Evolutionary conservation across 208 protist genomes (phyloP).

Genomic region (Herpetomonas samuelpessoai): DNA sequence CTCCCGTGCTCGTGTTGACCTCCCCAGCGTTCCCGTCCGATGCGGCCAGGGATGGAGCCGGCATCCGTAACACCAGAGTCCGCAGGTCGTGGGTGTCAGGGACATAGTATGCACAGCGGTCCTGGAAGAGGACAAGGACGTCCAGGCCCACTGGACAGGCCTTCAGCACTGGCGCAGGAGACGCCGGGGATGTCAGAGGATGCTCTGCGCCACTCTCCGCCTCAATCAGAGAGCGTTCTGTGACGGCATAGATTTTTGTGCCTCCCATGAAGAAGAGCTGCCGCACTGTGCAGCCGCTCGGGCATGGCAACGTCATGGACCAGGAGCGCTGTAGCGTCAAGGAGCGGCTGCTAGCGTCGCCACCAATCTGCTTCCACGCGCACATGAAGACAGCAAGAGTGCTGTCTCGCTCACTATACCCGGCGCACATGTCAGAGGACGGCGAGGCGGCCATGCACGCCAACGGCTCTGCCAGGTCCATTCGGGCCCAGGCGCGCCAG

Average conservation of each 20-base stretch:
- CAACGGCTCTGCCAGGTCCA: background rate
- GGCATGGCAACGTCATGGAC: background rate
- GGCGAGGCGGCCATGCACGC: background rate
- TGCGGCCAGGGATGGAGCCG: background rate
- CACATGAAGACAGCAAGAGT: constrained; percentile 5
- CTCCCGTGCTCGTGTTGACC: background rate
- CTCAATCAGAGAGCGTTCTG: background rate
- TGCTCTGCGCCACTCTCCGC: background rate
- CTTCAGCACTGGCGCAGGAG: background rate
- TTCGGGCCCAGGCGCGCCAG: constrained; percentile 5
- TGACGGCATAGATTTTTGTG: background rate
- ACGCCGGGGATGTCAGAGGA: background rate
- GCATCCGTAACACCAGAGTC: background rate
- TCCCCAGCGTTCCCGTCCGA: background rate
- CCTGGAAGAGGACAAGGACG: constrained; percentile 2
- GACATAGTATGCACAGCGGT: constrained; percentile 6
- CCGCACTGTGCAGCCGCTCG: no score
- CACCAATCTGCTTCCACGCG: background rate
- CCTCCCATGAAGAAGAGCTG: background rate
- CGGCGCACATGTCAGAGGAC: constrained; percentile 7
- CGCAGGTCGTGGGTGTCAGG: constrained; percentile 2
- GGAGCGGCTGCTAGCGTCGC: background rate
- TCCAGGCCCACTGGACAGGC: constrained; percentile 1
- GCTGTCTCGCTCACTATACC: constrained; percentile 1
- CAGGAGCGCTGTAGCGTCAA: background rate